These are phyloP conservation scores for Marsdenia floribunda DNA, from an alignment of 257 asterid genomes.

Conservation along the genomic window DNA sequence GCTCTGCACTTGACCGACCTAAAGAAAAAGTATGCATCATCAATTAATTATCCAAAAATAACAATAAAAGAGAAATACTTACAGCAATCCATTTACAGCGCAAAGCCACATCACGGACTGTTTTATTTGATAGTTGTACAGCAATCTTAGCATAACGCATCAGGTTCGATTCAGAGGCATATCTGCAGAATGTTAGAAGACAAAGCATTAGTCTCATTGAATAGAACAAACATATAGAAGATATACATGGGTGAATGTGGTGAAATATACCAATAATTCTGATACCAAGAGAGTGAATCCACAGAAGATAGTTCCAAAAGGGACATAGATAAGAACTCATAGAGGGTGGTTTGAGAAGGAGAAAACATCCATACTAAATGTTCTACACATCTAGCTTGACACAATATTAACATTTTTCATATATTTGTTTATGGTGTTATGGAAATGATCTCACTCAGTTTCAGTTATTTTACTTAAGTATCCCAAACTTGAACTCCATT, in stretches of 20 bases:
- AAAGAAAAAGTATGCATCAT: not conserved
- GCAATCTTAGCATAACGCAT: constrained; percentile 89
- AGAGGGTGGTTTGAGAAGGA: not conserved
- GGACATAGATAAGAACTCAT: not conserved
- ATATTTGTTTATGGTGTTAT: not conserved
- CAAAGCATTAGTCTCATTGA: not conserved
- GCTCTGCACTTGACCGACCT: not conserved
- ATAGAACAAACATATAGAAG: not conserved
- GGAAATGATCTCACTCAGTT: not conserved
- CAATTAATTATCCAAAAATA: not conserved
- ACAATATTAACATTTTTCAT: not conserved
- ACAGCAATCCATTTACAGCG: constrained; percentile 98
- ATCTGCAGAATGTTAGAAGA: constrained; percentile 41
- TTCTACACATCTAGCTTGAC: not conserved
- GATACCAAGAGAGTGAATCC: not conserved
- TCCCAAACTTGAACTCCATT: not conserved
- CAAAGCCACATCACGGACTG: constrained; percentile 92
- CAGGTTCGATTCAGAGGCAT: constrained; percentile 68
- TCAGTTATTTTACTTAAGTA: not conserved
- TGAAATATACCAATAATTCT: not conserved
- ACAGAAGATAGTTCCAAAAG: constrained; percentile 3
- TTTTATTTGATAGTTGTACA: constrained; percentile 60
- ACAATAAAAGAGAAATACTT: constrained; percentile 18
- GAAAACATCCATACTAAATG: not conserved
- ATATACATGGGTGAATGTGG: not conserved